Evolutionary conservation across 2,329 filamentous ascomycete species (phyloP).

Genomic region (Clarireedia homoeocarpa): DNA sequence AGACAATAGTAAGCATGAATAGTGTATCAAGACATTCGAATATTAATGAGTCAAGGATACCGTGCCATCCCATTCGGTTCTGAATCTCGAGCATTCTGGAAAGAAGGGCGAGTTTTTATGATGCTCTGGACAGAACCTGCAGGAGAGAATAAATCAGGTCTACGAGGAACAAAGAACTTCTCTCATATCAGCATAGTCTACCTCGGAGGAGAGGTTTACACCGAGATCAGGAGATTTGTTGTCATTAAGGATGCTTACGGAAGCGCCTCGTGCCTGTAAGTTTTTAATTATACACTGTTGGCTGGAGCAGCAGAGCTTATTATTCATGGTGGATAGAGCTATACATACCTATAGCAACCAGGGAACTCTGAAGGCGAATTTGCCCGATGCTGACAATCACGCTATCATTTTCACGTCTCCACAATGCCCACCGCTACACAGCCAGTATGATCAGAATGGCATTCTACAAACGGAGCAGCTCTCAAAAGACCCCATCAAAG

Average conservation of each 20-base stretch:
- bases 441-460: background rate
- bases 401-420: background rate
- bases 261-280: constrained; percentile 20
- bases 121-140: constrained; percentile 23
- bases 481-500: constrained; percentile 17
- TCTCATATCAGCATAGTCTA: constrained; percentile 8
- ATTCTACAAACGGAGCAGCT: constrained; percentile 7
- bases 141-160: background rate
- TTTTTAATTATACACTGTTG: background rate
- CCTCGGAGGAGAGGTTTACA: constrained; percentile 13
- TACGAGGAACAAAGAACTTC: background rate
- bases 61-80: background rate
- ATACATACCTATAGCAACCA: constrained; percentile 21
- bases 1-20: too few species aligned
- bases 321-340: constrained; percentile 1
- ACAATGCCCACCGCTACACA: background rate
- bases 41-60: background rate
- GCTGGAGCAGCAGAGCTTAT: background rate
- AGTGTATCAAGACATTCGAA: too few species aligned
- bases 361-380: constrained; percentile 20
- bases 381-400: background rate
- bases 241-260: constrained; percentile 16
- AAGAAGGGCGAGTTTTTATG: constrained; percentile 21
- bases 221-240: constrained; percentile 22
- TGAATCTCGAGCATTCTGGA: constrained; percentile 11